Conservation (phyloP, 1,284 basidiomycete species). For the Marasmius fiardii region DNA sequence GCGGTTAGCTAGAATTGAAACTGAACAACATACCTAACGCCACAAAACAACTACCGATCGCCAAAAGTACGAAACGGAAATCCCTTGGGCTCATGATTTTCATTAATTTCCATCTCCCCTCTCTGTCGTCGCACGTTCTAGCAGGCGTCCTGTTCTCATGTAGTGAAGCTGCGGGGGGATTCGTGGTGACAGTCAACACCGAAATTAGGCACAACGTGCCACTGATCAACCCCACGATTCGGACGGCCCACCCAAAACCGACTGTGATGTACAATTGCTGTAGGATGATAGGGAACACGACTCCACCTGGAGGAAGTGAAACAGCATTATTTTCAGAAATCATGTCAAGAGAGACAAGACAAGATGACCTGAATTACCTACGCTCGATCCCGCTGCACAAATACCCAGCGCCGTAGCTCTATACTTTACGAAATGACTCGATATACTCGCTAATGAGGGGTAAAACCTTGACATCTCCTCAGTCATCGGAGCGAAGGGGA, state of each 20-base stretch:
- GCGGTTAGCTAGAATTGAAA: background rate
- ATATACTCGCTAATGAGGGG: slow-evolving; percentile 51
- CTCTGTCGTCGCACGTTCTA: background rate
- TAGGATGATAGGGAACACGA: slow-evolving; percentile 65
- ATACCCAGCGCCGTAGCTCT: slow-evolving; percentile 59
- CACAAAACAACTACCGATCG: slow-evolving; percentile 45
- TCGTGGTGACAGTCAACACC: slow-evolving; percentile 34
- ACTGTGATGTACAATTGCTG: slow-evolving; percentile 49
- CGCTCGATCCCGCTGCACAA: slow-evolving; percentile 48
- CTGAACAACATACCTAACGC: slow-evolving; percentile 36
- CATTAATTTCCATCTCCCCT: slow-evolving; percentile 22
- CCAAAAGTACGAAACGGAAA: slow-evolving; percentile 39
- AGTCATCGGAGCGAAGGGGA: background rate
- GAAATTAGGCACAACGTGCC: slow-evolving; percentile 37
- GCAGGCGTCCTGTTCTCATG: too few species aligned
- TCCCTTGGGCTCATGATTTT: slow-evolving; percentile 38
- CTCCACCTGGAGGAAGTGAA: slow-evolving; percentile 47
- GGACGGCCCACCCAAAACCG: slow-evolving; percentile 63
- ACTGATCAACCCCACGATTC: slow-evolving; percentile 42
- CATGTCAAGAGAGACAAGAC: slow-evolving; percentile 19
- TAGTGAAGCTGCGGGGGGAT: background rate
- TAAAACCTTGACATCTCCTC: slow-evolving; percentile 41
- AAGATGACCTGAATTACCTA: too few species aligned
- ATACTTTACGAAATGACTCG: slow-evolving; percentile 52
- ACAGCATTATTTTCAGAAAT: slow-evolving; percentile 15